These are phyloP conservation scores for Micromonas pusilla DNA, from an alignment of 139 green algal species.

Conservation along the genomic window DNA sequence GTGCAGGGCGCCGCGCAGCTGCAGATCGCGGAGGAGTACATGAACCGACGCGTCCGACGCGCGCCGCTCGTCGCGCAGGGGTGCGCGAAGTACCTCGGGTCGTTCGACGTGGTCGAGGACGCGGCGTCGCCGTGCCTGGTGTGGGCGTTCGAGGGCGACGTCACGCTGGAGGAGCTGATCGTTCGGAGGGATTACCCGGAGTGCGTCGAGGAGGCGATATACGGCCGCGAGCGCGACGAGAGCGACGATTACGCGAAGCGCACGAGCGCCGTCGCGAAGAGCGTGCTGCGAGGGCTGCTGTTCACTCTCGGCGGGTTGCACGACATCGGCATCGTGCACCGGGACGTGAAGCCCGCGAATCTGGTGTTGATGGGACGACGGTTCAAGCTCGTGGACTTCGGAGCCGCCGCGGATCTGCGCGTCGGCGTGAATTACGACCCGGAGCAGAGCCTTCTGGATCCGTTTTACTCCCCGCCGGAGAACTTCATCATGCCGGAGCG, in stretches of 20 bases:
- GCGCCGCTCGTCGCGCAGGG: background rate
- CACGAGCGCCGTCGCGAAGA: background rate
- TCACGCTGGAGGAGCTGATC: conserved; percentile 19
- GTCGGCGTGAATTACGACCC: conserved; percentile 50
- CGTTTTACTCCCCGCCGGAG: conserved; percentile 47
- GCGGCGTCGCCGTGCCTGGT: conserved; percentile 8
- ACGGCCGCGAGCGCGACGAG: background rate
- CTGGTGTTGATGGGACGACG: conserved; percentile 34
- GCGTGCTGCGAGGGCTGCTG: conserved; percentile 9
- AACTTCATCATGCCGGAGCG: conserved; percentile 44
- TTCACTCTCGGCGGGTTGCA: conserved; percentile 32
- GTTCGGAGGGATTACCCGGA: conserved; percentile 6
- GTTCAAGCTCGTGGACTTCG: conserved; percentile 54
- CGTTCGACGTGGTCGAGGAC: conserved; percentile 14
- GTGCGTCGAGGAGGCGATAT: conserved; percentile 11
- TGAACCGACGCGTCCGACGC: conserved; percentile 4
- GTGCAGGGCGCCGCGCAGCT: background rate
- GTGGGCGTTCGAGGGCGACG: conserved; percentile 15
- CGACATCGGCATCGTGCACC: conserved; percentile 46
- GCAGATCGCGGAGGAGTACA: conserved; percentile 18
- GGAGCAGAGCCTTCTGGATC: conserved; percentile 50
- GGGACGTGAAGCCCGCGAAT: conserved; percentile 54
- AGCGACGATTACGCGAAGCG: conserved; percentile 11
- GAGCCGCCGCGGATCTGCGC: conserved; percentile 47
- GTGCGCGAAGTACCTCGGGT: conserved; percentile 12